A percentile compares a stretch with the other conserved stretches of the same genome.
Evolutionary conservation across 345 rosid genomes (phyloP).

Genomic region (Cardamine resedifolia): DNA sequence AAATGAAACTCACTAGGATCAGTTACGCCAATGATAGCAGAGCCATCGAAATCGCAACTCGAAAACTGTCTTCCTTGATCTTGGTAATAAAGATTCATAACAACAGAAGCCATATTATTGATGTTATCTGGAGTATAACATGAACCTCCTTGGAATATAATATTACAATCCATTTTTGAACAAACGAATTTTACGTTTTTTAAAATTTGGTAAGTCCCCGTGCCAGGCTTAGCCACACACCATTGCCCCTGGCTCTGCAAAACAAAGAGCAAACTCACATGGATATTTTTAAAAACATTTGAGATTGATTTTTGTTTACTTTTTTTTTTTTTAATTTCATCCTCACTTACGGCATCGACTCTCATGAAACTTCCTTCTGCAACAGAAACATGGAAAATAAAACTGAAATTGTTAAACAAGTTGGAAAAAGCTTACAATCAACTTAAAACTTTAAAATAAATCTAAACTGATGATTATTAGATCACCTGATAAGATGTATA

Average conservation of each 20-base stretch:
- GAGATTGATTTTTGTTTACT: too few species aligned
- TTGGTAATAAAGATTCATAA: slow-evolving; percentile 37
- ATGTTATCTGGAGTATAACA: slow-evolving; percentile 7
- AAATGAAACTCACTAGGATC: slow-evolving; percentile 34
- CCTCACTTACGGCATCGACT: background rate
- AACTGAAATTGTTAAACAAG: background rate
- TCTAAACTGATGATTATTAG: background rate
- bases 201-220: background rate
- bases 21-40: slow-evolving; percentile 12
- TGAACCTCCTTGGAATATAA: slow-evolving; percentile 16
- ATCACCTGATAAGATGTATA: slow-evolving; percentile 9
- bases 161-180: background rate
- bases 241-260: background rate
- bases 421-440: background rate
- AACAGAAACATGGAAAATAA: background rate
- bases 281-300: background rate
- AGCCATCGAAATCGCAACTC: too few species aligned
- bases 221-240: slow-evolving; percentile 21
- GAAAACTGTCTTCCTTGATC: slow-evolving; percentile 13
- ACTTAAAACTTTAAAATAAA: background rate
- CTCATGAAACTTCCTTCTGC: background rate
- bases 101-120: slow-evolving; percentile 28
- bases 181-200: background rate
- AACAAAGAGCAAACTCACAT: background rate
- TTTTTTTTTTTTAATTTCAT: background rate